Evolutionary conservation across 192 early-diverging fungal species (phyloP), one percentile per base, ranked within the genome.

Genomic region (Backusella mclennaniae): DNA sequence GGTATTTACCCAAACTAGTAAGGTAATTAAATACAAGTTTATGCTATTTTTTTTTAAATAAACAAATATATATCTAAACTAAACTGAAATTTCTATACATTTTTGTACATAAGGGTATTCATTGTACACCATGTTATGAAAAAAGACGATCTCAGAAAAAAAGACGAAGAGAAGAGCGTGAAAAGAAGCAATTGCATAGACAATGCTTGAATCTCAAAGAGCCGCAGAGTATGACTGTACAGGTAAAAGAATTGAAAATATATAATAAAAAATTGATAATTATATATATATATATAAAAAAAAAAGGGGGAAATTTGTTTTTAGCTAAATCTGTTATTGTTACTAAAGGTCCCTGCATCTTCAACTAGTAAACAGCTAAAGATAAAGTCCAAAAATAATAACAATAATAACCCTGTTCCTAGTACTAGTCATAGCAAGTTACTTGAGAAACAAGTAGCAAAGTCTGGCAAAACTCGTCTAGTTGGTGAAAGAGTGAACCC

Each of bases 1-100:
- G 63, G 89, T 92, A 15, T 95, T 92, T 87, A 90, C 93, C 52
- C 92, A 95, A 79, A 95, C 93, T 46, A 91, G 86, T 41, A 91
- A 91, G 78, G 85, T 85, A 79, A 71, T 39, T 38, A 52, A 73
- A 41, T 69, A 15, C 39, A 17, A 19, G 14, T 46, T 66, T 11
- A 29, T 69, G 21, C 9, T 15, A 21, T 46, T 6, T 6, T 0
- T 15, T 67, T 67, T 19, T 41, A 17, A 33, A 33, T 33, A 33
- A 33, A 33, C 14, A 14, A 36, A 4, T 44, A 0, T 70, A 21
- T 68, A 69, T 69, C 7, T 21, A 56, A 63, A 14, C 56, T 29
- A 63, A 59, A 59, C 23, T 23, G 29, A 63, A 63, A 63, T 29
- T 26, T 49, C 6, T 17, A 33, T 76, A 59, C 19, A 31, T 14